These are phyloP conservation scores for Pythium sp. DNA, from an alignment of 352 stramenopile species.

Conservation along the genomic window DNA sequence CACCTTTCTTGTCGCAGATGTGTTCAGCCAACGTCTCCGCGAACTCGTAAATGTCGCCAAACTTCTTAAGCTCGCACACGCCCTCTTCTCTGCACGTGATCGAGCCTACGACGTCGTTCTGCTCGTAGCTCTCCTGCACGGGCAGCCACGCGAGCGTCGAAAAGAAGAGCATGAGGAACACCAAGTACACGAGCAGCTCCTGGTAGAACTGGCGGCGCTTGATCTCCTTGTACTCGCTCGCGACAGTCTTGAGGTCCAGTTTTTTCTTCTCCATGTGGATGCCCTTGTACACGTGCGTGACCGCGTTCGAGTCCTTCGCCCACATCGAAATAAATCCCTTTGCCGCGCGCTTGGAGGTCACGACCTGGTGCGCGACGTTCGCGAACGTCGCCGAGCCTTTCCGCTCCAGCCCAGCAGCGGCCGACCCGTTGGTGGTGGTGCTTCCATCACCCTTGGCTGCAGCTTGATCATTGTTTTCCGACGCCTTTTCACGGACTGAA, in stretches of 20 bases:
- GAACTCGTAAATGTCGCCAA: slow-evolving; percentile 79
- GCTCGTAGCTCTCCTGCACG: slow-evolving; percentile 78
- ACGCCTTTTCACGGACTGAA: slow-evolving; percentile 18
- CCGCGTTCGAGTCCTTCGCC: slow-evolving; percentile 40
- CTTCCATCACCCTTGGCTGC: not conserved
- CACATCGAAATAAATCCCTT: slow-evolving; percentile 79
- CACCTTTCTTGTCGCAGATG: slow-evolving; percentile 52
- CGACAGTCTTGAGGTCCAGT: slow-evolving; percentile 67
- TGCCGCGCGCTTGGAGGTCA: slow-evolving; percentile 65
- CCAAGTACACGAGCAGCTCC: slow-evolving; percentile 81
- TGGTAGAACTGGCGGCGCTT: slow-evolving; percentile 88
- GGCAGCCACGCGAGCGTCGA: slow-evolving; percentile 75
- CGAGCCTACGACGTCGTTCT: slow-evolving; percentile 79
- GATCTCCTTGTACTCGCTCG: slow-evolving; percentile 85
- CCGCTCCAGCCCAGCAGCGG: slow-evolving; percentile 19
- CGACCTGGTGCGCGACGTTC: slow-evolving; percentile 69
- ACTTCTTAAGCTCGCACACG: slow-evolving; percentile 77
- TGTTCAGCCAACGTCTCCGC: slow-evolving; percentile 42
- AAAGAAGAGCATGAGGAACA: slow-evolving; percentile 79
- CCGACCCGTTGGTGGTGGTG: not conserved
- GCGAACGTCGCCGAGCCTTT: slow-evolving; percentile 48
- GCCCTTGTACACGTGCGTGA: slow-evolving; percentile 68
- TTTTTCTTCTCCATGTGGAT: slow-evolving; percentile 92
- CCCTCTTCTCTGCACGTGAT: slow-evolving; percentile 79
- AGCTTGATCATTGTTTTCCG: slow-evolving; percentile 8